Evolutionary conservation across 2,329 filamentous ascomycete species (phyloP), one percentile per base, ranked within the genome.

Genomic region (Diaporthe destruens): DNA sequence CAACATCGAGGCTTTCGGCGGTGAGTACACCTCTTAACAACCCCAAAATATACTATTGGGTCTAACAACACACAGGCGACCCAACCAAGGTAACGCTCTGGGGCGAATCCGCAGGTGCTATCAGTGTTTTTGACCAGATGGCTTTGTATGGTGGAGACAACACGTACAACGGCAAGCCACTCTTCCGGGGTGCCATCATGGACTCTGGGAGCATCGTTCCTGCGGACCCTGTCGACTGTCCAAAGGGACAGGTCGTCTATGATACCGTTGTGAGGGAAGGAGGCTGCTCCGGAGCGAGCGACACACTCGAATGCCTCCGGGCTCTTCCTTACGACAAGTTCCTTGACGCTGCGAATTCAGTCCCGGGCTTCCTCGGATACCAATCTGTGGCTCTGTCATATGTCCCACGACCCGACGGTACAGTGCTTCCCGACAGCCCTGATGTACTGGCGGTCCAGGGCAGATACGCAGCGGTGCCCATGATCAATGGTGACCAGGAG

Each of bases 111-210:
- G 91, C 92, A 0, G 91, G 92, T 0, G 84, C 90, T 18, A 94
- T 95, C 74, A 94, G 92, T 0, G 92, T 94, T 1, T 88, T 92
- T 63, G 89, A 95, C 77, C 94, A 96, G 76, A 94, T 94, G 88
- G 84, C 89, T 1, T 84, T 95, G 14, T 94, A 93, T 76, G 88
- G 90, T 44, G 93, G 94, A 8, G 85, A 96, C 80, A 89, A 90
- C 78, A 91, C 85, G 0, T 95, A 95, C 83, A 94, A 95, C 2
- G 92, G 91, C 69, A 90, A 92, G 77, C 85, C 90, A 1, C 85
- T 96, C 0, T 96, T 96, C 87, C 89, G 92, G 34, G 93, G 85
- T 1, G 93, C 85, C 34, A 95, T 96, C 76, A 95, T 96, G 93
- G 89, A 93, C 82, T 93, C 90, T 2, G 92, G 92, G 2, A 89